Base-by-base conservation (phyloP, 805 yeast genomes). In the Candida orba region DNA sequence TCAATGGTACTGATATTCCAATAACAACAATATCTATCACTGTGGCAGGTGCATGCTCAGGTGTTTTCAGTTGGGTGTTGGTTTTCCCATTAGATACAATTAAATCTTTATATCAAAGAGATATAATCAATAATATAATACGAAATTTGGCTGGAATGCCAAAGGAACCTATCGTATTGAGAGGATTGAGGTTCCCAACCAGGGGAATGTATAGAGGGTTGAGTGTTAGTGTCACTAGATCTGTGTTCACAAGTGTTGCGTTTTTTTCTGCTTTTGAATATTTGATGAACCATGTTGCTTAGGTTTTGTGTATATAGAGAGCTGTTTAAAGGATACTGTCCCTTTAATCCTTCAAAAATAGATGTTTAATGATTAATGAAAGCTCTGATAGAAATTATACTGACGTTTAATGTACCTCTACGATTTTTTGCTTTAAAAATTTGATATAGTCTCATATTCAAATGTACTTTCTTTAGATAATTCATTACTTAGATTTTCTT, bases 51-150 rank as follows among this genome's bases (percentile, higher is more conserved):
- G 95, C 88, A 0, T 49, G 79, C 22, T 77, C 93, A 4, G 95
- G 95, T 3, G 73, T 81, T 15, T 63, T 82, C 15, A 73, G 88
- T 40, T 86, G 95, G 95, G 63, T 78, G 3, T 60, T 78, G 1
- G 80, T 86, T 4, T 88, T 83, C 64, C 95, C 95, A 4, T 58
- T 87, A 10, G 96, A 87, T 60, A 87, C 95, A 0, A 69, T 83
- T 46, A 87, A 88, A 58, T 78, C 90, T 2, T 71, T 81, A 45
- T 72, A 78, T 36, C 96, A 87, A 56, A 75, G 83, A 45, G 91
- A 86, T 53, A 69, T 83, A 5, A 83, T 86, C 23, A 69, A 81
- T 27, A 79, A 81, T 49, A 78, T 84, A n/a, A 65, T 84, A 33
- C 58, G 84, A 43, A 67, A 53, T 67, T 73, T 45, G 73, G 82